Percentiles rank a stretch among this genome's conserved stretches.
Evolutionary conservation across 2,329 filamentous ascomycete genomes (phyloP).

Genomic region (Hymenoscyphus repandus): DNA sequence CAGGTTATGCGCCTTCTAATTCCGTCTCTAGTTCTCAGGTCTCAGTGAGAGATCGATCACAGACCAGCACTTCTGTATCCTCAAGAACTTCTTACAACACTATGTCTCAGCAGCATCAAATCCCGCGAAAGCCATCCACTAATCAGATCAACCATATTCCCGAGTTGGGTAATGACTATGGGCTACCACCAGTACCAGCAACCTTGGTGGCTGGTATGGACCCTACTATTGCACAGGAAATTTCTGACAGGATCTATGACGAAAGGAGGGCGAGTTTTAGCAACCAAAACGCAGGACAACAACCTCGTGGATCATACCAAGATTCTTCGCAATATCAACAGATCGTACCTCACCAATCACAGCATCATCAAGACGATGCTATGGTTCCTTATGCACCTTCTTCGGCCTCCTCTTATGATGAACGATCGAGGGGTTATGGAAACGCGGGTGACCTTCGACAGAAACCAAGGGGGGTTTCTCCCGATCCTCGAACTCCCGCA

Average conservation of each 20-base stretch:
- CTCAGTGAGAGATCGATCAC: constrained; percentile 23
- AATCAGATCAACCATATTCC: constrained; percentile 12
- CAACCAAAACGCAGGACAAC: constrained; percentile 32
- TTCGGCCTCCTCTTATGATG: constrained; percentile 24
- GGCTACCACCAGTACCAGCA: constrained; percentile 45
- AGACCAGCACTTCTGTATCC: constrained; percentile 19
- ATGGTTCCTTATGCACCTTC: constrained; percentile 20
- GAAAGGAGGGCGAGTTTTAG: constrained; percentile 47
- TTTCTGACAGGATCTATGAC: constrained; percentile 52
- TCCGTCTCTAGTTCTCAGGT: constrained; percentile 13
- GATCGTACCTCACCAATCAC: constrained; percentile 17
- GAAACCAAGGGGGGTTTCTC: constrained; percentile 26
- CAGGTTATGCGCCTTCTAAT: constrained; percentile 21
- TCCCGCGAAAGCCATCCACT: constrained; percentile 20
- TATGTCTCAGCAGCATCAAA: constrained; percentile 17
- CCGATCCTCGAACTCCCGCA: constrained; percentile 37
- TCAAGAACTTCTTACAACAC: constrained; percentile 25
- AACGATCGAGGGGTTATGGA: constrained; percentile 24
- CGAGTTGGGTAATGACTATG: constrained; percentile 30
- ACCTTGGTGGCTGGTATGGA: constrained; percentile 59
- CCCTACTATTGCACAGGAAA: constrained; percentile 48
- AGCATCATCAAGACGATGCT: constrained; percentile 25
- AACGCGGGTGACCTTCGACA: constrained; percentile 29
- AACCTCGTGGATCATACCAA: constrained; percentile 36
- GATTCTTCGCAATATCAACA: constrained; percentile 25